Base-by-base conservation (phyloP, 805 yeast genomes). In the Myxozyma kluyveri region DNA sequence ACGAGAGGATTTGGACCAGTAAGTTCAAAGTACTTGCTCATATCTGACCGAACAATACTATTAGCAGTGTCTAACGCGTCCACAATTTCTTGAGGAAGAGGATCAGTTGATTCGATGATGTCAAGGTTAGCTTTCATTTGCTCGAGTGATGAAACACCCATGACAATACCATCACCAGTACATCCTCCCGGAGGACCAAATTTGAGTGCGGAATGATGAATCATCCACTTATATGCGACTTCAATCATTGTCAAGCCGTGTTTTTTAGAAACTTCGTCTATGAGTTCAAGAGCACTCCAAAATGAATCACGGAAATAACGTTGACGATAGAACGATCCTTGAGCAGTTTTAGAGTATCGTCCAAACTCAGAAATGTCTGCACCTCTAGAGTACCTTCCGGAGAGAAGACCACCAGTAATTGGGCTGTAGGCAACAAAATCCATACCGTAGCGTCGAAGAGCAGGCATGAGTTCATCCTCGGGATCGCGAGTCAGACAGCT, bases 41-140 rank as follows among this genome's bases (percentile, higher is more conserved):
- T 59, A 17, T 64, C 63, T 19, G 47, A 50, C 42, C 56, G 50
- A 18, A 57, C 61, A n/a, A 23, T 10, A 33, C 51, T 49, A 65
- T 64, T 60, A 14, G 64, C 56, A 23, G 48, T 47, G 26, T 64
- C 65, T 17, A 65, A 54, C 35, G 57, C 58, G 21, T 46, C 46
- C 18, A 54, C 59, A 7, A 59, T 50, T 19, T 56, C 61, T 10
- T 55, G 49, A 7, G 60, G 58, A 48, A 64, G 40, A 7, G 66
- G 65, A 6, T 65, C 67, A 14, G 33, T 9, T 17, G 53, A 55
- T 35, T 55, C 50, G 18, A 65, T 40, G 5, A 60, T 50, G 21
- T 14, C 50, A 24, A 53, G 27, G 42, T 53, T 40, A 9, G n/a
- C 22, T 21, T 41, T 35, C 36, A 53, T 22, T 42, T 53, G 57